Conservation (phyloP, 2,329 filamentous ascomycete species). For the Alternaria triticina region DNA sequence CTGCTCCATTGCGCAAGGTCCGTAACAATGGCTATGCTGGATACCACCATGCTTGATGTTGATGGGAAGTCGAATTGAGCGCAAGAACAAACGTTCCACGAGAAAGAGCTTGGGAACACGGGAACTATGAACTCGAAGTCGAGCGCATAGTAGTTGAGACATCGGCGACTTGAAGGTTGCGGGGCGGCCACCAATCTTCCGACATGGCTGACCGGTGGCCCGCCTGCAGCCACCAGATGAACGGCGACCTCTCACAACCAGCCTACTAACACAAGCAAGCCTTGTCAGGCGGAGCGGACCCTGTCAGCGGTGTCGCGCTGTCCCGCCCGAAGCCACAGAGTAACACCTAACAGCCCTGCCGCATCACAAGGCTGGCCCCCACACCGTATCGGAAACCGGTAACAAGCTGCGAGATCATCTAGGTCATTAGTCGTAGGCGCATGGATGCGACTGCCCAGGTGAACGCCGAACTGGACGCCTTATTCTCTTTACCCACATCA, state of each 20-base stretch:
- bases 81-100: not conserved
- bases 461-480: not conserved
- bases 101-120: not conserved
- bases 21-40: not conserved
- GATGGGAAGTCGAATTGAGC: not conserved
- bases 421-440: fast-evolving
- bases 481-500: not conserved
- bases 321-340: not conserved
- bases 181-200: not conserved
- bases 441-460: not conserved
- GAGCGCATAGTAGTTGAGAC: not conserved
- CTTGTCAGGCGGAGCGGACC: not conserved
- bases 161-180: not conserved
- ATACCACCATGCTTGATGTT: not conserved
- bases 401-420: not conserved
- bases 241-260: not conserved
- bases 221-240: not conserved
- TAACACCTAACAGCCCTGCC: not conserved
- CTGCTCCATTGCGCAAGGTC: not conserved
- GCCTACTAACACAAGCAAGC: not conserved
- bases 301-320: not conserved
- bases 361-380: not conserved
- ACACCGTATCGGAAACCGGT: not conserved
- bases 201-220: not conserved
- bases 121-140: not conserved